A percentile compares a stretch with the other conserved stretches of the same genome.
These are phyloP conservation scores for Nicotiana rustica DNA, from an alignment of 305 asterid genomes.

Conservation along the genomic window DNA sequence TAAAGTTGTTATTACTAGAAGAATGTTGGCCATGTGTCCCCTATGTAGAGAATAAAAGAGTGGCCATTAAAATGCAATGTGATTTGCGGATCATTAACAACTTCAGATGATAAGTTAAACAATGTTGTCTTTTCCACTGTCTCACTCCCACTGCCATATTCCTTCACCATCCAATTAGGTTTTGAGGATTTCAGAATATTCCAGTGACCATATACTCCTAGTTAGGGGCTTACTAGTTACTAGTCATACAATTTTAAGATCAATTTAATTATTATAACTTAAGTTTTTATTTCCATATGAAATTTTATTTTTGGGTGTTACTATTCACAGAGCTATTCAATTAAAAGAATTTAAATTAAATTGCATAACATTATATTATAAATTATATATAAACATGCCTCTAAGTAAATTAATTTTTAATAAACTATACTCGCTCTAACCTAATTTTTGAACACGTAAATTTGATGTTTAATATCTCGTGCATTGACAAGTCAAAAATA, in stretches of 20 bases:
- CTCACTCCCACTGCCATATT: constrained; percentile 7
- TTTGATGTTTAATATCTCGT: not conserved
- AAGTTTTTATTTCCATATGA: too few species aligned
- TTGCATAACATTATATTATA: too few species aligned
- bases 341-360: not conserved
- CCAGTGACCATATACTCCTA: not conserved
- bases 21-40: constrained; percentile 7
- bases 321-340: not conserved
- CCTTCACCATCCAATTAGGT: not conserved
- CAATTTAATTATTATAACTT: too few species aligned
- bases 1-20: constrained; percentile 1
- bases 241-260: too few species aligned
- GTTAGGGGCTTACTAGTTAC: not conserved
- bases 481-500: not conserved
- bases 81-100: not conserved
- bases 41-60: not conserved
- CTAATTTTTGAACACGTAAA: too few species aligned
- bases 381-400: too few species aligned
- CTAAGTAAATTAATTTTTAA: too few species aligned
- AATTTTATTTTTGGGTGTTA: not conserved
- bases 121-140: not conserved
- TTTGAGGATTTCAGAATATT: constrained; percentile 3
- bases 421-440: too few species aligned
- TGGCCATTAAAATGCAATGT: constrained; percentile 25
- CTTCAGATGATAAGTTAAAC: not conserved